Evolutionary conservation across 1,284 basidiomycete genomes (phyloP).

Genomic region (Leccinum pallidistipes): DNA sequence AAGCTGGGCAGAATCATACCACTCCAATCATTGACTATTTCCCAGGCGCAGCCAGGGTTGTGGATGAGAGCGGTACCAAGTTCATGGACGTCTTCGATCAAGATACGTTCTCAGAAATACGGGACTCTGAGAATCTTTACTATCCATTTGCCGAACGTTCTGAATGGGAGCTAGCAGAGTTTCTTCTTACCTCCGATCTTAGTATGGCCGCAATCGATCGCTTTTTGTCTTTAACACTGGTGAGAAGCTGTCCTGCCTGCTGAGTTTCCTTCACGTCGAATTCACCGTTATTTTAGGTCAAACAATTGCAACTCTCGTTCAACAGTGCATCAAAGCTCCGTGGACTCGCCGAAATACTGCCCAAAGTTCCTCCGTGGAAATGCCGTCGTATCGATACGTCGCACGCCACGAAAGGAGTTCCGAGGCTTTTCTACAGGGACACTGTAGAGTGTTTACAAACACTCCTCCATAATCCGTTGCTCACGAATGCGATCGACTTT

Average conservation of each 20-base stretch:
- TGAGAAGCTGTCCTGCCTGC: neutral
- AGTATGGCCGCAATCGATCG: slow-evolving; percentile 1
- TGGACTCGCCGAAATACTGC: neutral
- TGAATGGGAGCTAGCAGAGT: slow-evolving; percentile 1
- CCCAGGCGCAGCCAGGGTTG: neutral
- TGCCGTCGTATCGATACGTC: neutral
- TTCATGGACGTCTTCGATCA: neutral
- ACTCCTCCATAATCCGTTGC: neutral
- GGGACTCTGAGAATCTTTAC: neutral
- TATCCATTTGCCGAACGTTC: neutral
- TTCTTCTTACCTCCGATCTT: neutral
- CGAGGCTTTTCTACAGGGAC: neutral
- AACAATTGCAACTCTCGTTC: neutral
- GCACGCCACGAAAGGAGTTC: neutral
- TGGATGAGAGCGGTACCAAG: neutral
- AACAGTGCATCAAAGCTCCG: neutral
- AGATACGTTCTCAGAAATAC: neutral
- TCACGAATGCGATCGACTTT: neutral
- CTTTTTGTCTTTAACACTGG: neutral
- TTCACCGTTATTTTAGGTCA: neutral
- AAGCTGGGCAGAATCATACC: neutral
- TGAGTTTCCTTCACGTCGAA: neutral
- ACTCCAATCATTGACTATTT: neutral
- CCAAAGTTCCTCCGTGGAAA: neutral
- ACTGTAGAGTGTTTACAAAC: neutral